A percentile compares a stretch with the other conserved stretches of the same genome.
Conservation (phyloP, 2,329 filamentous ascomycete genomes). For the Ophiocordyceps polyrhachis-furcata region DNA sequence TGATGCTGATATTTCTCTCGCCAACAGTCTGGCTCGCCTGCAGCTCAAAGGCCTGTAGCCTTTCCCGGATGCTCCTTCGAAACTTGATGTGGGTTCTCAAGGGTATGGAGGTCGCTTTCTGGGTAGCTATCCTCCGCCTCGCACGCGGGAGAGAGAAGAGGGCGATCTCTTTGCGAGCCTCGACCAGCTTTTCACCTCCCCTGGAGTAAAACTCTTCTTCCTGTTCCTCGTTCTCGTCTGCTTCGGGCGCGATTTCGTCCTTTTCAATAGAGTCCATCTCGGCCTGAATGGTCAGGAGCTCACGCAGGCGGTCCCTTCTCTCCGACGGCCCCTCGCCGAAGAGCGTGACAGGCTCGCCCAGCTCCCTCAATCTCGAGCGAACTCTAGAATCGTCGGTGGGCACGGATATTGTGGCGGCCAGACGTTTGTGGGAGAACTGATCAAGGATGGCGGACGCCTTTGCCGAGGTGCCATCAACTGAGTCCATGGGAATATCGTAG, state of each 20-base stretch:
- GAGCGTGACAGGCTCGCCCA: constrained; percentile 84
- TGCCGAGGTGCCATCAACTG: constrained; percentile 52
- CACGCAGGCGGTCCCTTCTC: constrained; percentile 68
- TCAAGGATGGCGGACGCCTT: constrained; percentile 70
- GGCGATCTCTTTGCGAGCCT: constrained; percentile 63
- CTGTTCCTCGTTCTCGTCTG: constrained; percentile 49
- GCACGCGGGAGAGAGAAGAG: constrained; percentile 69
- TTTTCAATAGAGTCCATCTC: constrained; percentile 39
- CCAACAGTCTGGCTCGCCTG: constrained; percentile 87
- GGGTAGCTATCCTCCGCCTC: constrained; percentile 55
- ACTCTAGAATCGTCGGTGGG: constrained; percentile 87
- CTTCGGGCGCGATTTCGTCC: constrained; percentile 40
- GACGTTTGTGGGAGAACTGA: constrained; percentile 81
- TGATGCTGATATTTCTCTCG: constrained; percentile 80
- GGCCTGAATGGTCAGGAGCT: constrained; percentile 55
- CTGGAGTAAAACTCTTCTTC: constrained; percentile 94
- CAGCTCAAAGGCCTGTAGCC: constrained; percentile 65
- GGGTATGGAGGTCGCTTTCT: constrained; percentile 66
- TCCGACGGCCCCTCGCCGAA: constrained; percentile 84
- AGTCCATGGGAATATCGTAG: constrained; percentile 54
- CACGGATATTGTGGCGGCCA: constrained; percentile 74
- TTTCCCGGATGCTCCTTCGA: constrained; percentile 73
- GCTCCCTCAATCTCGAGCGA: constrained; percentile 58
- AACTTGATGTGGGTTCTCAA: constrained; percentile 84
- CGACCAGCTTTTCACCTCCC: constrained; percentile 54